A percentile compares a stretch with the other conserved stretches of the same genome.
Conservation (phyloP, 2,329 filamentous ascomycete genomes). For the Geoglossum cookeanum region DNA sequence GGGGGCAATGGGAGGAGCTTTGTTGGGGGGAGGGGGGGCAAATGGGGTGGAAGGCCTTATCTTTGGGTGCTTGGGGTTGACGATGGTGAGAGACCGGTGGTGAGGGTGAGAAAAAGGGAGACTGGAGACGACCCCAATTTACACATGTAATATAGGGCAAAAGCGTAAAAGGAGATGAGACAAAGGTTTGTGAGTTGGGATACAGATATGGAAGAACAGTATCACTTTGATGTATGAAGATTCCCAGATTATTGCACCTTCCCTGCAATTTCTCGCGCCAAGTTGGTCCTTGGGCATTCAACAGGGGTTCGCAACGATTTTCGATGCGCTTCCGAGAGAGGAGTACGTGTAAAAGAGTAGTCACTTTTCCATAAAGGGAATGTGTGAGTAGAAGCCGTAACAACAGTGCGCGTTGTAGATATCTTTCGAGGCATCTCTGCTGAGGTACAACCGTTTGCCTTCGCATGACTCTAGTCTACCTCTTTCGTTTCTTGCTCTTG, state of each 20-base stretch:
- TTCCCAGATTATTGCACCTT: not conserved
- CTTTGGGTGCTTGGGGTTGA: not conserved
- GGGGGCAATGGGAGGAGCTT: not conserved
- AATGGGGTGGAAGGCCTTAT: not conserved
- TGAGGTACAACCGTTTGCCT: not conserved
- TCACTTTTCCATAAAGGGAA: not conserved
- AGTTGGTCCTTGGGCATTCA: not conserved
- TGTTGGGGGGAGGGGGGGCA: no score
- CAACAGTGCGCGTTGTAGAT: not conserved
- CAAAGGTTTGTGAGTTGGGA: not conserved
- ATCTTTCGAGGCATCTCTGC: not conserved
- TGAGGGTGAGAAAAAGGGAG: not conserved
- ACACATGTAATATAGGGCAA: not conserved
- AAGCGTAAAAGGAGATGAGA: not conserved
- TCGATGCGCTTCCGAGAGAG: not conserved
- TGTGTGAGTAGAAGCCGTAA: not conserved
- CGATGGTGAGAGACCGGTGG: not conserved
- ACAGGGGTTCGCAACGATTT: not conserved
- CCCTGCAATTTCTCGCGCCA: not conserved
- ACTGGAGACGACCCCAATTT: not conserved
- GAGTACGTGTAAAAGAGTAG: constrained; percentile 1
- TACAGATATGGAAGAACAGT: not conserved
- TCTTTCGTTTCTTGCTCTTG: constrained; percentile 53
- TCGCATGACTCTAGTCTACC: constrained; percentile 21
- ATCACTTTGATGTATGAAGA: not conserved